phyloP scores from a whole-genome alignment of 345 rosid species.

The Brassica juncea region DNA sequence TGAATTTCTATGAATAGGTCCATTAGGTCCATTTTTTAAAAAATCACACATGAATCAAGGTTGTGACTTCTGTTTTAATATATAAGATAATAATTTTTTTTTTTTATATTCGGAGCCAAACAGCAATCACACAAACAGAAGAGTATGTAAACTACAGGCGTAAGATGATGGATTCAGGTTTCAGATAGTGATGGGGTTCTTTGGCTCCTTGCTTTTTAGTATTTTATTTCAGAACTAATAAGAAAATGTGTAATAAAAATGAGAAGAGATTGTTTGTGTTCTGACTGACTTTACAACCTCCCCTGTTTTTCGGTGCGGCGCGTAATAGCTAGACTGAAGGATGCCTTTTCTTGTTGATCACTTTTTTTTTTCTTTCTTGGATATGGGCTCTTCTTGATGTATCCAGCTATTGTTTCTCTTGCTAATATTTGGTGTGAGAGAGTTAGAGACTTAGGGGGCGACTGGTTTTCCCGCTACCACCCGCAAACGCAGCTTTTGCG shows the following conservation, averaged over 20 bases:
- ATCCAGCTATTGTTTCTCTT: too few relatives aligned
- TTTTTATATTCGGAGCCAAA: slow-evolving; percentile 10
- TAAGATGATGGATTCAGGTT: not conserved
- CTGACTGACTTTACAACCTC: not conserved
- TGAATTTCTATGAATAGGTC: too few relatives aligned
- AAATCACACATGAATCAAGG: too few relatives aligned
- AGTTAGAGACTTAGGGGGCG: not conserved
- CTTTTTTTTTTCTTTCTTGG: too few relatives aligned
- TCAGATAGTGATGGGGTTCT: slow-evolving; percentile 25
- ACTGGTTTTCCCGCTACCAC: too few relatives aligned
- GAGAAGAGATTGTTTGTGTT: not conserved
- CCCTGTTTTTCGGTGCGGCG: not conserved
- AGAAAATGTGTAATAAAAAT: not conserved
- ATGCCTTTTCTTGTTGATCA: too few relatives aligned
- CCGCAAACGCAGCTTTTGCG: too few relatives aligned
- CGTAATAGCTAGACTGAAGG: not conserved
- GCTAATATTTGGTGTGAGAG: not conserved
- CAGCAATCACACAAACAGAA: slow-evolving; percentile 29
- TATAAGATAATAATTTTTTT: too few relatives aligned
- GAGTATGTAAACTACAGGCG: not conserved
- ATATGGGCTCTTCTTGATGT: too few relatives aligned
- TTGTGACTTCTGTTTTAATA: too few relatives aligned
- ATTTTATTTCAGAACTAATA: not conserved
- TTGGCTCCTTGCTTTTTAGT: slow-evolving; percentile 1
- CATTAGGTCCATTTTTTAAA: too few relatives aligned